A percentile compares a stretch with the other conserved stretches of the same genome.
These are phyloP conservation scores for Saturnispora halmiae DNA, from an alignment of 805 yeast genomes.

Conservation along the genomic window DNA sequence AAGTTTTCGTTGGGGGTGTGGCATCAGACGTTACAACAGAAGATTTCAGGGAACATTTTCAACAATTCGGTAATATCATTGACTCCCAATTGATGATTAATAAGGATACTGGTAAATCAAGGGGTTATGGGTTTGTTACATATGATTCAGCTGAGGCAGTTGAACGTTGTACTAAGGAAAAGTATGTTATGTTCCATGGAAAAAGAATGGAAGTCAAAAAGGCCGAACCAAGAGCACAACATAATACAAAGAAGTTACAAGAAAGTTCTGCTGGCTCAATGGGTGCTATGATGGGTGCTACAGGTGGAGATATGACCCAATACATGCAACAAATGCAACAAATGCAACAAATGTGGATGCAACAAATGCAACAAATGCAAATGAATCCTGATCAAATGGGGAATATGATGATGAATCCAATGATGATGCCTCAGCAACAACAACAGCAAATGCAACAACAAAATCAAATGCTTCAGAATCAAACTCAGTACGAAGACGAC, in stretches of 20 bases:
- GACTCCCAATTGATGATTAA: conserved; percentile 97
- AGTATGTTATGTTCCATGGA: conserved; percentile 77
- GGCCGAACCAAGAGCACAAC: conserved; percentile 76
- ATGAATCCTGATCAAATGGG: conserved; percentile 13
- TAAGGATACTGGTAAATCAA: conserved; percentile 91
- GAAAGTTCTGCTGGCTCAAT: conserved; percentile 6
- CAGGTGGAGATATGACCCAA: conserved; percentile 33
- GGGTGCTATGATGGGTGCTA: conserved; percentile 27
- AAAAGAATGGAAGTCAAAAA: conserved; percentile 76
- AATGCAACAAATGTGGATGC: conserved; percentile 34
- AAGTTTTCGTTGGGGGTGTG: conserved; percentile 95
- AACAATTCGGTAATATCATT: conserved; percentile 81
- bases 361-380: conserved; percentile 27
- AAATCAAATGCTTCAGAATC: conserved; percentile 6
- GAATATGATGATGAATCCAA: conserved; percentile 11
- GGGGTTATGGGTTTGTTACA: conserved; percentile 96
- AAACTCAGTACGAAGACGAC: conserved; percentile 20
- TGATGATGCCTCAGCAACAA: conserved; percentile 10
- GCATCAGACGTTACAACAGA: conserved; percentile 88
- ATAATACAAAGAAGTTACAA: conserved; percentile 21
- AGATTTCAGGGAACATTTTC: conserved; percentile 79
- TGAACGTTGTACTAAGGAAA: conserved; percentile 74
- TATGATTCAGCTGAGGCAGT: conserved; percentile 93
- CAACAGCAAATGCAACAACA: conserved; percentile 8
- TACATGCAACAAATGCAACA: conserved; percentile 58